Percentiles rank a stretch among this genome's conserved stretches.
Evolutionary conservation across 129 eudicot genomes (phyloP).

Genomic region (Lactuca sativa): DNA sequence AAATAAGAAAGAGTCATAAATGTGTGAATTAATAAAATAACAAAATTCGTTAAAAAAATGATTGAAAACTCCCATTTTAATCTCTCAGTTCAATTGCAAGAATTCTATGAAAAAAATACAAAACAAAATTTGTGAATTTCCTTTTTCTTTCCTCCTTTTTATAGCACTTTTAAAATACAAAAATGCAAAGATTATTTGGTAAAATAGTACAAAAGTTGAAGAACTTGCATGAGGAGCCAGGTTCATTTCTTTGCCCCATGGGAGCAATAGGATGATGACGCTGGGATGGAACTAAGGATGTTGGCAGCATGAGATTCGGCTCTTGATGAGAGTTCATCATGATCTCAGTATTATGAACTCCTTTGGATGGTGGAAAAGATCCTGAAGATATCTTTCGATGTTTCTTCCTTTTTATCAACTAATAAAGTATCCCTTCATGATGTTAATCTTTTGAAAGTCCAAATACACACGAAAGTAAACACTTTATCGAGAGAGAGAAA

Average conservation of each 20-base stretch:
- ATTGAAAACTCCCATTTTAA: background rate
- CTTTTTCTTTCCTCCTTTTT: background rate
- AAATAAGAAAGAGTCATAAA: background rate
- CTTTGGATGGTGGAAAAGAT: constrained; percentile 12
- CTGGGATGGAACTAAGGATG: background rate
- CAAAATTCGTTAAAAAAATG: background rate
- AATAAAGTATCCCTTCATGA: background rate
- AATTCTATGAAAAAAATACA: background rate
- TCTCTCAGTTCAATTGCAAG: background rate
- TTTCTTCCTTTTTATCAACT: background rate
- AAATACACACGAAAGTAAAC: background rate
- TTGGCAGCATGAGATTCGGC: background rate
- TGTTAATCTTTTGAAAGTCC: background rate
- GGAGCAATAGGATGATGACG: constrained; percentile 6
- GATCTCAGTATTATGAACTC: background rate
- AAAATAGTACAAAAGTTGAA: background rate
- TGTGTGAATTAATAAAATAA: background rate
- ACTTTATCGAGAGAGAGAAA: background rate
- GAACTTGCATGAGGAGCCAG: constrained; percentile 17
- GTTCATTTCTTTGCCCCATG: constrained; percentile 2
- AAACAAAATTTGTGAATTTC: background rate
- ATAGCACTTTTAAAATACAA: background rate
- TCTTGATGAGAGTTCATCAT: constrained; percentile 23
- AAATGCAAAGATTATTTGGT: background rate
- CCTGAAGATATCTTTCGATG: constrained; percentile 17